Evolutionary conservation across 2,329 filamentous ascomycete species (phyloP).

Genomic region (Metarhizium rileyi): DNA sequence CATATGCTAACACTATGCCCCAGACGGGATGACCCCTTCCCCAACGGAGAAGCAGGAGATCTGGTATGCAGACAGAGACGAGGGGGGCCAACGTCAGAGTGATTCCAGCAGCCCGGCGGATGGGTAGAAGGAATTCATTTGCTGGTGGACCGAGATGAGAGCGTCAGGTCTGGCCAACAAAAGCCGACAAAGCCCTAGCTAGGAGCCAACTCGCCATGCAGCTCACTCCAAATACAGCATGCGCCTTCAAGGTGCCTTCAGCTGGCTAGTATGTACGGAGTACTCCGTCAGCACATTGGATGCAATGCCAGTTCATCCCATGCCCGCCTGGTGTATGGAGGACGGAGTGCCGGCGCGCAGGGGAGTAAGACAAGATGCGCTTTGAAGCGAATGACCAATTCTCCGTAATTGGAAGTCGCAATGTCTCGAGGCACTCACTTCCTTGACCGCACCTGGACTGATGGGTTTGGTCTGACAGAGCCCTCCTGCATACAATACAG

Average conservation of each 20-base stretch:
- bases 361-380: background rate
- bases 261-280: too few relatives aligned
- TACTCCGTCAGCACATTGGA: background rate
- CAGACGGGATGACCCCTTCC: background rate
- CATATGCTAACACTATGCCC: background rate
- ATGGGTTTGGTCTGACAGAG: constrained; percentile 2
- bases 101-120: background rate
- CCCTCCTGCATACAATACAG: background rate
- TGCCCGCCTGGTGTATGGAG: too few relatives aligned
- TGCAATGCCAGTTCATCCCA: constrained; percentile 2
- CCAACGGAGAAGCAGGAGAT: too few relatives aligned
- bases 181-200: background rate
- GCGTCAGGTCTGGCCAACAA: background rate
- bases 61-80: background rate
- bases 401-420: background rate
- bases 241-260: too few relatives aligned
- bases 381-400: background rate
- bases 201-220: background rate
- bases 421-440: background rate
- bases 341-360: background rate
- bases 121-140: background rate
- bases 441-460: constrained; percentile 4
- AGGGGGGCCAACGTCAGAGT: background rate
- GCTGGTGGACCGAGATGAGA: background rate
- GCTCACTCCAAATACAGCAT: background rate